These are phyloP conservation scores for Penicillium angulare DNA, from an alignment of 495 filamentous ascomycete genomes.

Conservation along the genomic window DNA sequence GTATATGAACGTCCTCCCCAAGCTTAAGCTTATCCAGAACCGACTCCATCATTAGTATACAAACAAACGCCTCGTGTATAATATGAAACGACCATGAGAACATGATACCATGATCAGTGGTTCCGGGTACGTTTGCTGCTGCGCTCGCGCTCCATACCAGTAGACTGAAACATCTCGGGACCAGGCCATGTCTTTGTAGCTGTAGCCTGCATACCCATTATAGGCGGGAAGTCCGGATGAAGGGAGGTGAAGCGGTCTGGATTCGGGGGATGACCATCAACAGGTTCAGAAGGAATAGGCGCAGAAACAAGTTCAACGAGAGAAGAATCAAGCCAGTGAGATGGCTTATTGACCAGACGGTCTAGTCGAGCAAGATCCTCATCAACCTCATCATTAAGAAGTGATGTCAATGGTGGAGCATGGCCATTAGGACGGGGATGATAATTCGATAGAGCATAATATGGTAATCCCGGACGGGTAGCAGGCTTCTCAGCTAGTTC, in stretches of 20 bases:
- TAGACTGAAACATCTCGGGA: slow-evolving; percentile 22
- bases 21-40: too few species aligned
- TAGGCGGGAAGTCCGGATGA: slow-evolving; percentile 42
- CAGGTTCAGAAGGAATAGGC: slow-evolving; percentile 23
- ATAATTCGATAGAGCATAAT: slow-evolving; percentile 54
- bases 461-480: slow-evolving; percentile 63
- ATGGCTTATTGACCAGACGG: slow-evolving; percentile 33
- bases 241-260: slow-evolving; percentile 36
- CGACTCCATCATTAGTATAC: too few species aligned
- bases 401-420: slow-evolving; percentile 47
- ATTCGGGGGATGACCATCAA: slow-evolving; percentile 33
- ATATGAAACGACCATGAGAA: too few species aligned
- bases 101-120: slow-evolving; percentile 8
- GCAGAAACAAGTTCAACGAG: slow-evolving; percentile 39
- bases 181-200: slow-evolving; percentile 15
- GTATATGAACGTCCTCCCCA: too few species aligned
- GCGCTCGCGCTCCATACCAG: slow-evolving; percentile 26
- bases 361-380: slow-evolving; percentile 60
- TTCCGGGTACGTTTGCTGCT: slow-evolving; percentile 28
- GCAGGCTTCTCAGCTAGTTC: slow-evolving; percentile 62
- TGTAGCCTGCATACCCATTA: slow-evolving; percentile 37
- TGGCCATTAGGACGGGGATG: slow-evolving; percentile 43
- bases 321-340: slow-evolving; percentile 37
- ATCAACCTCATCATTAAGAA: slow-evolving; percentile 57
- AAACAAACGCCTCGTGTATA: background rate